Base-by-base conservation (phyloP, 202 grass and related monocot species). In the Saccharum hybrid region DNA sequence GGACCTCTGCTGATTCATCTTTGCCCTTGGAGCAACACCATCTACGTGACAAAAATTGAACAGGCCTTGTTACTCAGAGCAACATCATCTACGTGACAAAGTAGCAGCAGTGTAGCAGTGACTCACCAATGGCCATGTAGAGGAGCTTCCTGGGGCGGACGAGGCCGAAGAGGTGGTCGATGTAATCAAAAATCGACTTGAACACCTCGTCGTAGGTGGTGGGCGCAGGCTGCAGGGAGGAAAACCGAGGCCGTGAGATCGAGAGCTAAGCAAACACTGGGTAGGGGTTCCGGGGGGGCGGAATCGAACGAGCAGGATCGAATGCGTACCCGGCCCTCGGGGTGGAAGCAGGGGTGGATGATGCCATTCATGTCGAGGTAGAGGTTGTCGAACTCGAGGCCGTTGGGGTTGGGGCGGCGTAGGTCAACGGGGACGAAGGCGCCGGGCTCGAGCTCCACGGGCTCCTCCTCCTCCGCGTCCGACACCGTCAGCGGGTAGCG, bases 341-440 rank as follows among this genome's bases (percentile, higher is more conserved):
- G 96, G 71, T 98, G 96, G 92, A 98, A 98, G 85, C 96, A 96
- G 46, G 96, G 96, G 81, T 99, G 96, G 72, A 99, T 92, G 78
- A 98, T 94, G 80, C 75, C 57, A 76, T 98, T 98, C 92, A 98
- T 95, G 68, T 98, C 93, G 83, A 98, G 91, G 86, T 96, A 99
- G 71, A 99, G 93, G 83, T 99, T 99, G 87, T 99, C 96, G 76
- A 99, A 99, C 81, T 99, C 96, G 68, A 90, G 14, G 63, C 96
- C 93, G 86, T 96, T 99, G 68, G 96, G 96, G 57, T 99, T 99
- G 64, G 91, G 93, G 40, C 81, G 75, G 74, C 84, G 81, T n/a
- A 90, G 87, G 89, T 99, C 96, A 59, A 99, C 81, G 68, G 94
- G 92, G 79, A 97, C 74, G 84, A 88, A 81, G 81, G 88, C 90